Percentiles rank a stretch among this genome's conserved stretches.
Evolutionary conservation across 176 grass and related monocot genomes (phyloP).

Genomic region (Carex littledalei): DNA sequence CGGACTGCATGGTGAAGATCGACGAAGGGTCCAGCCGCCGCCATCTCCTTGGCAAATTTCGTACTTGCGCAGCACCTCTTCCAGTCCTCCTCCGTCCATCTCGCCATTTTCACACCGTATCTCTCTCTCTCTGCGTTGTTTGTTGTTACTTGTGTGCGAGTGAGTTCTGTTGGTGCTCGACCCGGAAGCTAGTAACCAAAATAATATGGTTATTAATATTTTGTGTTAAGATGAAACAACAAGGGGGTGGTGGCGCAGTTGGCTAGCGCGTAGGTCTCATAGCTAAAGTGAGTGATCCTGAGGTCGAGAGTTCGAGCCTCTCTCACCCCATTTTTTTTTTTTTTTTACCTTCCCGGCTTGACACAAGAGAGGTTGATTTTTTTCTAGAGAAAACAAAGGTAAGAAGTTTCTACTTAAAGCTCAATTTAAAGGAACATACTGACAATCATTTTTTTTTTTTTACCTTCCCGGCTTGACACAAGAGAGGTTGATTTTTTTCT

Average conservation of each 20-base stretch:
- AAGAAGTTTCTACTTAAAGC: no score
- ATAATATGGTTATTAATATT: no score
- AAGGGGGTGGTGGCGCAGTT: constrained; percentile 63
- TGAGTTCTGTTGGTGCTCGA: not conserved
- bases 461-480: no score
- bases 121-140: not conserved
- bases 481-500: no score
- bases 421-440: no score
- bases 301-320: constrained; percentile 45
- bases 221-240: not conserved
- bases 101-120: constrained; percentile 23
- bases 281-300: constrained; percentile 37
- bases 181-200: no score
- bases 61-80: constrained; percentile 56
- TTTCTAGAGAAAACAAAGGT: no score
- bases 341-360: not conserved
- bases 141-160: not conserved
- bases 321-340: constrained; percentile 26
- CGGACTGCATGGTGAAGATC: constrained; percentile 52
- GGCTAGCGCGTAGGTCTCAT: constrained; percentile 93
- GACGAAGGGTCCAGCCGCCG: constrained; percentile 53
- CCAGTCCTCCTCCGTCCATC: constrained; percentile 45
- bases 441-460: not conserved
- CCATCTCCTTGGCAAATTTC: constrained; percentile 62
- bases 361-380: no score